phyloP scores from a whole-genome alignment of 805 yeast genomes.

The Blastobotrys americana region DNA sequence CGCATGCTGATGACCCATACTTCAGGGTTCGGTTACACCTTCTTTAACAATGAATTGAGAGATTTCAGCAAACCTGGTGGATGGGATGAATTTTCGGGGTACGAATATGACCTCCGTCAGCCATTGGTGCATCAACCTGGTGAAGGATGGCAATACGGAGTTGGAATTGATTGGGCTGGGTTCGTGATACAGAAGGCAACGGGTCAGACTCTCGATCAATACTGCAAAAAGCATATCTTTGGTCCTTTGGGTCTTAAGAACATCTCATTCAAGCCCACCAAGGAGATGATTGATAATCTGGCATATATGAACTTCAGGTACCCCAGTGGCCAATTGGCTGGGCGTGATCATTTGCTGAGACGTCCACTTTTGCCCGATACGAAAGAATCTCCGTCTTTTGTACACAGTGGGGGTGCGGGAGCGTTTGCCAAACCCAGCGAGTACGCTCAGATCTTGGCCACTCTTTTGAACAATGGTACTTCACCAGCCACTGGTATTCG shows the following conservation, averaged over 20 bases:
- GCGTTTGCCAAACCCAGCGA: slow-evolving; percentile 36
- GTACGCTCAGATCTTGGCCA: slow-evolving; percentile 34
- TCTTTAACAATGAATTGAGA: slow-evolving; percentile 23
- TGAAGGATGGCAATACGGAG: slow-evolving; percentile 32
- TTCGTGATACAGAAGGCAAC: slow-evolving; percentile 26
- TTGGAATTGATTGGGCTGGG: slow-evolving; percentile 36
- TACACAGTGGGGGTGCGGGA: slow-evolving; percentile 38
- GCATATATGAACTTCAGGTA: slow-evolving; percentile 24
- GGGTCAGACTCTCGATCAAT: slow-evolving; percentile 26
- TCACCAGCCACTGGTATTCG: slow-evolving; percentile 31
- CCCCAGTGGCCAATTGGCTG: slow-evolving; percentile 16
- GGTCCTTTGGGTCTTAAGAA: slow-evolving; percentile 29
- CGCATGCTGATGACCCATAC: slow-evolving; percentile 35
- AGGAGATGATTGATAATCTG: slow-evolving; percentile 17
- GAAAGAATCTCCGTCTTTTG: neutral
- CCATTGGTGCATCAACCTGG: slow-evolving; percentile 36
- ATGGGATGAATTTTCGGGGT: slow-evolving; percentile 13
- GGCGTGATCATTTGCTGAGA: too few relatives aligned
- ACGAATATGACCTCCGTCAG: slow-evolving; percentile 16
- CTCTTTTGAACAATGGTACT: slow-evolving; percentile 38
- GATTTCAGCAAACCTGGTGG: slow-evolving; percentile 10
- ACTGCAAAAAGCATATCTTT: slow-evolving; percentile 21
- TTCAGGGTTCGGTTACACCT: slow-evolving; percentile 34
- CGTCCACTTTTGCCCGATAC: too few relatives aligned
- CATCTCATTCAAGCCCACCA: slow-evolving; percentile 25